These are phyloP conservation scores for Gossypium australe DNA, from an alignment of 345 rosid species.

Conservation along the genomic window DNA sequence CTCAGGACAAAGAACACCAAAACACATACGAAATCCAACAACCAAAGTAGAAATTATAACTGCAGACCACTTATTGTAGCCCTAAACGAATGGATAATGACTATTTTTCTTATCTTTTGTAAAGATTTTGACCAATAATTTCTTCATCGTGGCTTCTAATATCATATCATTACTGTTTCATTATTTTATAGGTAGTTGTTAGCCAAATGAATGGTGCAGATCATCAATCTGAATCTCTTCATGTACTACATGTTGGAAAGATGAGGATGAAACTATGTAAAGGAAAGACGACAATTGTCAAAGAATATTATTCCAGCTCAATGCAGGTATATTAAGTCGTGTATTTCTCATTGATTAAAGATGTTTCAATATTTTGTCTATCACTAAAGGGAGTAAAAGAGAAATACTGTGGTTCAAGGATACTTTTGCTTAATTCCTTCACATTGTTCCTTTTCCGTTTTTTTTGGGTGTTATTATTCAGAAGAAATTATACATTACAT, in stretches of 20 bases:
- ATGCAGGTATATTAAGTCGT: conserved; percentile 59
- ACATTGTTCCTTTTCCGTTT: background rate
- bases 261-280: conserved; percentile 92
- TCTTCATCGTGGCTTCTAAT: background rate
- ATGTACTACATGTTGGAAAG: conserved; percentile 80
- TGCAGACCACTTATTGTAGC: no score
- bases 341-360: background rate
- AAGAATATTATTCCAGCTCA: conserved; percentile 76
- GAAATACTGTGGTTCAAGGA: no score
- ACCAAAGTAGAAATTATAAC: no score
- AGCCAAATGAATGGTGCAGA: conserved; percentile 71
- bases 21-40: no score
- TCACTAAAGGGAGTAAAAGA: background rate
- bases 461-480: no score
- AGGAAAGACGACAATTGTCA: conserved; percentile 61
- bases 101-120: background rate
- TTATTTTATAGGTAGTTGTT: conserved; percentile 56
- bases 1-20: no score
- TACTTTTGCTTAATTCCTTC: background rate
- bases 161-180: background rate
- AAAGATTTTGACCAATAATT: background rate
- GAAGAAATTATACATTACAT: background rate
- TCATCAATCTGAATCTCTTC: conserved; percentile 70
- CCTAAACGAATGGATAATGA: conserved; percentile 32
- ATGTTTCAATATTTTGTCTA: background rate